These are phyloP conservation scores for Priceomyces medius DNA, from an alignment of 805 yeast genomes.

Conservation along the genomic window DNA sequence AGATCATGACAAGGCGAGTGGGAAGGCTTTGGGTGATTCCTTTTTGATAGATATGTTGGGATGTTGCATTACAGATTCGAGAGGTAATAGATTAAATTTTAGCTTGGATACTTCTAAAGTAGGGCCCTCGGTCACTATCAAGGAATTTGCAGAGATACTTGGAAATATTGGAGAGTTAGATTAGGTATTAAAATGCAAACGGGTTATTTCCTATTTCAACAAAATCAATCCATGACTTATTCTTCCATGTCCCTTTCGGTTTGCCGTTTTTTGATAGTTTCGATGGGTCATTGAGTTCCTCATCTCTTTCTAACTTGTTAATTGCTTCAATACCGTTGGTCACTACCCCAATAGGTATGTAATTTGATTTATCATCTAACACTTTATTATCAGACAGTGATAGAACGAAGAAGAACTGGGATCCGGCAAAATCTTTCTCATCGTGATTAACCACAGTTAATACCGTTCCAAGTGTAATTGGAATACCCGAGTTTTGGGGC, in stretches of 20 bases:
- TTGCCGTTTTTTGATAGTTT: constrained; percentile 15
- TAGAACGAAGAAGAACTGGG: constrained; percentile 20
- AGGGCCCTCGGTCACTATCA: constrained; percentile 31
- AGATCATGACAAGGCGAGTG: constrained; percentile 20
- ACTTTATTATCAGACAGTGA: constrained; percentile 10
- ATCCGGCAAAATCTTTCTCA: constrained; percentile 13
- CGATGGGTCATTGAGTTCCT: constrained; percentile 7
- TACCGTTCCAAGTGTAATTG: constrained; percentile 15
- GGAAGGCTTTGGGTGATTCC: constrained; percentile 24
- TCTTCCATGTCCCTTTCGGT: constrained; percentile 18
- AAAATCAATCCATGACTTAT: constrained; percentile 12
- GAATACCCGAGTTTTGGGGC: neutral
- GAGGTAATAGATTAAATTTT: constrained; percentile 30
- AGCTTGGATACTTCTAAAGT: constrained; percentile 22
- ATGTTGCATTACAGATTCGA: constrained; percentile 27
- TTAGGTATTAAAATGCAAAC: constrained; percentile 7
- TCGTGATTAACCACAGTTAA: constrained; percentile 11
- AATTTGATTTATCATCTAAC: constrained; percentile 9
- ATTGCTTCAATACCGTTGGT: constrained; percentile 18
- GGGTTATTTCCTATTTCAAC: constrained; percentile 17
- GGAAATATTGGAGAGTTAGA: constrained; percentile 41
- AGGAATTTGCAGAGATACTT: constrained; percentile 43
- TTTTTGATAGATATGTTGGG: constrained; percentile 44
- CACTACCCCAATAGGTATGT: constrained; percentile 16
- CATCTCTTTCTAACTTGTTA: constrained; percentile 13